Evolutionary conservation across 495 filamentous ascomycete species (phyloP).

Genomic region (Talaromyces borbonicus): DNA sequence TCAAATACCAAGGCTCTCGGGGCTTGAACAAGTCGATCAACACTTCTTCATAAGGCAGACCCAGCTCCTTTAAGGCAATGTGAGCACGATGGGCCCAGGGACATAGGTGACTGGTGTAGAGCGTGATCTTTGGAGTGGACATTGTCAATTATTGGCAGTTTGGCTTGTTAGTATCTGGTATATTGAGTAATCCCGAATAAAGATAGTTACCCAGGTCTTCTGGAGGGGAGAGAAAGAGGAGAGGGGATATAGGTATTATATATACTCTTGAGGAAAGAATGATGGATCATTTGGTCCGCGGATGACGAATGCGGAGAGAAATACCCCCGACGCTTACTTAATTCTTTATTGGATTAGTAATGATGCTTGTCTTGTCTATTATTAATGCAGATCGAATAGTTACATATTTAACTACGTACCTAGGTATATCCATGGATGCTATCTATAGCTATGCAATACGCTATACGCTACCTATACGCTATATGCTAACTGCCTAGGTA

Average conservation of each 20-base stretch:
- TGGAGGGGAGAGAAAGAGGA: background rate
- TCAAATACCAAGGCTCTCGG: conserved; percentile 72
- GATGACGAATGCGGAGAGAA: conserved; percentile 2
- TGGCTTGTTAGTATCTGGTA: background rate
- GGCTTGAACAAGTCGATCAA: conserved; percentile 65
- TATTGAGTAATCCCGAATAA: background rate
- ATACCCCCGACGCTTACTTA: background rate
- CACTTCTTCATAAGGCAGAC: conserved; percentile 67
- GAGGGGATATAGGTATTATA: background rate
- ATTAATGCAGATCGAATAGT: too few species aligned
- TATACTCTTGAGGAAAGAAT: too few species aligned
- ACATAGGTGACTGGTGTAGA: conserved; percentile 71
- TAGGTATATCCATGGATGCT: too few species aligned
- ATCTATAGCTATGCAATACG: too few species aligned
- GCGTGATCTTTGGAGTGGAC: conserved; percentile 36
- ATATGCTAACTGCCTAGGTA: too few species aligned
- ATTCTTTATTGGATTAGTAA: too few species aligned
- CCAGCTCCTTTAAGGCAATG: conserved; percentile 57
- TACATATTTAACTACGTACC: too few species aligned
- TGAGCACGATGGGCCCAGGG: conserved; percentile 79
- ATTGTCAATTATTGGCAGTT: conserved; percentile 11
- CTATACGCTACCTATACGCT: too few species aligned
- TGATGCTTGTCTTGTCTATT: too few species aligned
- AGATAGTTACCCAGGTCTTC: background rate
- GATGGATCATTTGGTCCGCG: background rate